Conservation (phyloP, 202 grass and related monocot species). For the Schoenoplectus tabernaemontani region DNA sequence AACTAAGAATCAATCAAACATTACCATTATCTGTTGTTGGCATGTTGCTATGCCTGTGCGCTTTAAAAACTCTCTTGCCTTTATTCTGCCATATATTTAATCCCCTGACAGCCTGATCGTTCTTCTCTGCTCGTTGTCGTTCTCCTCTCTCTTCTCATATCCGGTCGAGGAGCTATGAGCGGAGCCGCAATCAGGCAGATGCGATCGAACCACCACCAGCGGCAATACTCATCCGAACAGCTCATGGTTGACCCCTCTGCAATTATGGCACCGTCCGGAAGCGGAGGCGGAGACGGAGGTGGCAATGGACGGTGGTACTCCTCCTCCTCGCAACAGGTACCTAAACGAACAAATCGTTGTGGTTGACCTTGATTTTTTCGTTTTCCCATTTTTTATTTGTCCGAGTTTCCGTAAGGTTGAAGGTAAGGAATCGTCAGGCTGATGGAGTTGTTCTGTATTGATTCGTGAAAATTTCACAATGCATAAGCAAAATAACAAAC, state of each 20-base stretch:
- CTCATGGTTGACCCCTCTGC: slow-evolving; percentile 19
- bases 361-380: slow-evolving; percentile 10
- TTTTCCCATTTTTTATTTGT: background rate
- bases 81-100: background rate
- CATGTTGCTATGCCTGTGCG: background rate
- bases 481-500: background rate
- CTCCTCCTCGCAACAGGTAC: slow-evolving; percentile 27
- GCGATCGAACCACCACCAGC: slow-evolving; percentile 16
- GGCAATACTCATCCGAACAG: slow-evolving; percentile 23
- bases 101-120: slow-evolving; percentile 17
- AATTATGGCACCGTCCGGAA: background rate
- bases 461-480: slow-evolving; percentile 5
- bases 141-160: background rate
- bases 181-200: slow-evolving; percentile 21
- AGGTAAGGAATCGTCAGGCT: background rate
- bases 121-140: background rate
- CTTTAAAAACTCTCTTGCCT: background rate
- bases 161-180: slow-evolving; percentile 16
- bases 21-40: background rate
- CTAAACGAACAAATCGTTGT: background rate
- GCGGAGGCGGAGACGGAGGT: slow-evolving; percentile 7
- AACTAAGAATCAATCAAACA: slow-evolving; percentile 10
- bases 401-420: background rate
- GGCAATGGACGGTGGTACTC: slow-evolving; percentile 20
- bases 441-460: background rate